Percentiles rank a stretch among this genome's conserved stretches.
Conservation (phyloP, 192 early-diverging fungal genomes). For the Irineochytrium annulatum region DNA sequence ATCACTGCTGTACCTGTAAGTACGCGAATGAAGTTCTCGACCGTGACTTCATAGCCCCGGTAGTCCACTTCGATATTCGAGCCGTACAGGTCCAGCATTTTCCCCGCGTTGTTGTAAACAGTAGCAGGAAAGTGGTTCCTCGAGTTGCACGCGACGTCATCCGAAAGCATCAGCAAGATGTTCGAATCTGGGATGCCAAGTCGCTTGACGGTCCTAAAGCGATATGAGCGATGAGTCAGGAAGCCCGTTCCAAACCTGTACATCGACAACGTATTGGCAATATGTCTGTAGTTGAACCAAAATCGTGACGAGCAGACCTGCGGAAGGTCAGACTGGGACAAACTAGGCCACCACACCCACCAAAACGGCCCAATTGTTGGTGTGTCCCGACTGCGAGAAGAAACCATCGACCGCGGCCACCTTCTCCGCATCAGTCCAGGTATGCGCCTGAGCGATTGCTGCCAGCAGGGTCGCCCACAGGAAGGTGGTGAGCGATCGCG, state of each 20-base stretch:
- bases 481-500: too few relatives aligned
- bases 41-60: slow-evolving; percentile 97
- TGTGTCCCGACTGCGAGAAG: slow-evolving; percentile 43
- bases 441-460: too few relatives aligned
- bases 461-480: too few relatives aligned
- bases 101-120: slow-evolving; percentile 85
- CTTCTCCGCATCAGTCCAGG: too few relatives aligned
- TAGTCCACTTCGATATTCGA: slow-evolving; percentile 98
- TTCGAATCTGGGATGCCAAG: slow-evolving; percentile 98
- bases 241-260: slow-evolving; percentile 50
- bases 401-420: background rate
- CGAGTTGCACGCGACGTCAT: slow-evolving; percentile 98
- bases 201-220: slow-evolving; percentile 90
- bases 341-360: slow-evolving; percentile 40
- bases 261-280: slow-evolving; percentile 97
- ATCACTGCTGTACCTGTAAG: slow-evolving; percentile 57
- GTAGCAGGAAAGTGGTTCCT: slow-evolving; percentile 89
- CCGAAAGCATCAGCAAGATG: slow-evolving; percentile 98
- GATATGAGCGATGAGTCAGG: background rate
- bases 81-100: slow-evolving; percentile 86
- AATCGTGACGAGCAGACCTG: slow-evolving; percentile 95
- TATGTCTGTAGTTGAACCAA: slow-evolving; percentile 99
- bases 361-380: slow-evolving; percentile 99
- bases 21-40: slow-evolving; percentile 95
- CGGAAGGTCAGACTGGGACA: background rate